Base-by-base conservation (phyloP, 306 rosid genomes). In the Ochetophila trinervis region DNA sequence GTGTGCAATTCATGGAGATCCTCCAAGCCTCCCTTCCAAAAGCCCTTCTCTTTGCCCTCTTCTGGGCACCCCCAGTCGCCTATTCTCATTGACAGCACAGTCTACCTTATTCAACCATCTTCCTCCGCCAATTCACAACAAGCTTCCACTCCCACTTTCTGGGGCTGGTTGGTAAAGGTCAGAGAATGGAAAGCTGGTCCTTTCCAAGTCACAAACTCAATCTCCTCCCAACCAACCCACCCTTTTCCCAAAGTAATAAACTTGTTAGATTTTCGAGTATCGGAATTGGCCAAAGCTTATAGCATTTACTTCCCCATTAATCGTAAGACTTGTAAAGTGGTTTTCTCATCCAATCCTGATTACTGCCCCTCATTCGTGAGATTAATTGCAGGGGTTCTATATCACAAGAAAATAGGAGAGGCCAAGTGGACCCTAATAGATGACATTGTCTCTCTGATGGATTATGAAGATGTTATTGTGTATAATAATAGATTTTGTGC, bases 111-210 rank as follows among this genome's bases (percentile, higher is more conserved):
- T 17, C 20, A 62, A 32, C 73, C 40, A 27, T 27, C 32, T 27
- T 4, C 40, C 40, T 0, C 18, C 49, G 18, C 19, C 32, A 27
- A 6, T 5, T 27, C 30, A 10, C 45, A 40, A 40, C 13, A 18
- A 27, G 32, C 32, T 4, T 37, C 61, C 18, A 12, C 53, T 22
- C 63, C 59, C 8, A 7, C 32, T 63, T 6, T 56, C 66, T 63
- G 71, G 64, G 1, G 53, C 16, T 79, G 77, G 79, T 17, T 83
- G 63, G 14, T 73, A 0, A 66, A 62, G 59, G 50, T 73, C n/a
- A 18, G 16, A 37, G 68, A 69, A 4, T 19, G 66, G 17, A 3
- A n/a, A 15, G 19, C 32, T 27, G 32, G 37, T n/a, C 37, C 42
- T 16, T 9, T 65, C 24, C 67, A 42, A 20, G 69, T 74, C 40